Evolutionary conservation across 495 filamentous ascomycete species (phyloP), one percentile per base, ranked within the genome.

Genomic region (Trichocladium antarcticum): DNA sequence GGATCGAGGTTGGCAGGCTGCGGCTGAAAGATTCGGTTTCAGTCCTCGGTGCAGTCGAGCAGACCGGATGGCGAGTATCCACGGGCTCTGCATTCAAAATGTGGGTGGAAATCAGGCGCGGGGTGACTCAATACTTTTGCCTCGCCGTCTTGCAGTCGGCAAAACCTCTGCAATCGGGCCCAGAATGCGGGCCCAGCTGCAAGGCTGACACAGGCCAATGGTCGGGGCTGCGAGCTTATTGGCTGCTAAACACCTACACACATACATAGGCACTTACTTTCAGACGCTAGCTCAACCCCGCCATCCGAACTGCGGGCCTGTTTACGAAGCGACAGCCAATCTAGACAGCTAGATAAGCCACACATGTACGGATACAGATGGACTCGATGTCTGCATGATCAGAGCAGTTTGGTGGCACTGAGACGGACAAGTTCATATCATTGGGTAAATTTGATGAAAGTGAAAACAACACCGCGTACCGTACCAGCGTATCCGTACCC

Each of bases 91-190:
- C 54, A 60, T 54, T 34, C 49, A 57, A 54, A 56, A 47, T 48
- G 58, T 50, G 56, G 58, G 53, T 51, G 43, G 57, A 49, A 57
- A 46, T 57, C 48, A 8, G 34, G 42, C 37, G 46, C 47, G 53
- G 54, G 58, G 53, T 58, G 58, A 61, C 56, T 61, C 58, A 55
- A 58, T 16, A 36, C 10, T 58, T 49, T 51, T 53, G 42, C 48
- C 49, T 55, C 42, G 41, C 49, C 45, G 21, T 47, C n/a, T 50
- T 19, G 51, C 46, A 39, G 45, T 44, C 40, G 48, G 58, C 48
- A 54, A 61, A 61, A 58, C 49, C 48, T 48, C 21, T 37, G 50
- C 45, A 45, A 34, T 40, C 17, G 37, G 24, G 43, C 16, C 31
- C 34, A 15, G 17, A 24, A 28, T 40, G 53, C 48, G 51, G 51